A percentile compares a stretch with the other conserved stretches of the same genome.
Conservation (phyloP, 1,284 basidiomycete species). For the Apiotrichum sp. region DNA sequence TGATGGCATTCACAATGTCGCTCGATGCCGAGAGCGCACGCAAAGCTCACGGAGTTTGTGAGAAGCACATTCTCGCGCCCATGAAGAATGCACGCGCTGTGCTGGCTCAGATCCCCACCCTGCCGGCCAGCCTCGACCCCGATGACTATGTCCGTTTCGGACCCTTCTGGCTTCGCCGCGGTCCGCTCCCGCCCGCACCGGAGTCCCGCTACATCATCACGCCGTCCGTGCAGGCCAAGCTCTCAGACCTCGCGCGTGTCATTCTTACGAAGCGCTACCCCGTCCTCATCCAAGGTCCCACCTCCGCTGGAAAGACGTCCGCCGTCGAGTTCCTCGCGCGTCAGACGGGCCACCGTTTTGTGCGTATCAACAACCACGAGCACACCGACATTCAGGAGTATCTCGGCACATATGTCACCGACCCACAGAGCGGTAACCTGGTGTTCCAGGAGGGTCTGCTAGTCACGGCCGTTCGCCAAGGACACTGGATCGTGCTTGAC, state of each 20-base stretch:
- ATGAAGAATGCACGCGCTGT: conserved; percentile 76
- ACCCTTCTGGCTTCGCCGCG: conserved; percentile 82
- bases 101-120: conserved; percentile 60
- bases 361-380: conserved; percentile 99
- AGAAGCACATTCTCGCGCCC: conserved; percentile 72
- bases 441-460: conserved; percentile 91
- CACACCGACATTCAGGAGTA: conserved; percentile 99
- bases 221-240: conserved; percentile 90
- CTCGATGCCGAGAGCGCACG: conserved; percentile 70
- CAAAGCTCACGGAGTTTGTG: conserved; percentile 63
- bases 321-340: conserved; percentile 93
- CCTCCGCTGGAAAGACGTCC: conserved; percentile 95
- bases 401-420: conserved; percentile 92
- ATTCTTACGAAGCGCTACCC: conserved; percentile 85
- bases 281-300: conserved; percentile 95
- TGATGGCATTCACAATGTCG: conserved; percentile 97
- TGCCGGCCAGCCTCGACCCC: conserved; percentile 52
- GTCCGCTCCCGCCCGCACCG: conserved; percentile 53
- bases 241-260: conserved; percentile 86
- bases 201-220: conserved; percentile 86
- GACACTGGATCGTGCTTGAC: conserved; percentile 98
- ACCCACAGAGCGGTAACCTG: conserved; percentile 83
- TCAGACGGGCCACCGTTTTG: conserved; percentile 88
- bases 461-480: conserved; percentile 82
- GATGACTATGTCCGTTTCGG: conserved; percentile 77